Evolutionary conservation across 208 protist genomes (phyloP), one percentile per base, ranked within the genome.

Genomic region (Crithidia mellificae): DNA sequence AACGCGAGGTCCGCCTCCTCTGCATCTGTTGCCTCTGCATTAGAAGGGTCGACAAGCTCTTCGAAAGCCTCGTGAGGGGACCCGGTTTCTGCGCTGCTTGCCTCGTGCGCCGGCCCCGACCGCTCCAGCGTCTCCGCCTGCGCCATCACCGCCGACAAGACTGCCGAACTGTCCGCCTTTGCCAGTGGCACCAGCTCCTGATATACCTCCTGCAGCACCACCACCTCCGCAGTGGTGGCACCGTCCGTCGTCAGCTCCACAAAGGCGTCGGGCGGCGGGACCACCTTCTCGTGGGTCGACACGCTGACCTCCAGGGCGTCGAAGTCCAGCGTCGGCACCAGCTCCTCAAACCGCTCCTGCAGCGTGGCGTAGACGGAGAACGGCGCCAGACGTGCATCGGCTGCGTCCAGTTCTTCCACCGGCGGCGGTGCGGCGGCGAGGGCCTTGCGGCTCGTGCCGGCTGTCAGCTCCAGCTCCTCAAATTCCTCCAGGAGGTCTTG

Each of bases 391-490:
- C 22, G 7, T 44, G 17, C 46, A 27, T 51, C 20, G 36, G 11
- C 15, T 34, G 38, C 38, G n/a, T 50, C 22, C 1, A 52, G 29
- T 39, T 63, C 43, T 43, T 63, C 58, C 43, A 29, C 29, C 27
- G 7, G 2, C 27, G n/a, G 7, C 29, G 8, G 7, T 14, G 52
- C 32, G 27, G 30, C 52, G 17, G 25, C 29, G 17, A 41, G n/a
- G 17, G 52, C 52, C 17, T 57, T 57, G 30, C 27, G 24, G 7
- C 27, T 20, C 12, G 52, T 57, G 9, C 30, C 30, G 9, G 44
- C 29, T 19, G 44, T 47, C 44, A 39, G 17, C 30, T 51, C 25
- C n/a, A 64, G 41, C 58, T 52, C 58, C n/a, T 53, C 58, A 29
- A 64, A 64, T 15, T 7, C 29, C 8, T 30, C 58, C 2, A 20